Evolutionary conservation across 192 early-diverging fungal species (phyloP).

Genomic region (Backusella mclennaniae): DNA sequence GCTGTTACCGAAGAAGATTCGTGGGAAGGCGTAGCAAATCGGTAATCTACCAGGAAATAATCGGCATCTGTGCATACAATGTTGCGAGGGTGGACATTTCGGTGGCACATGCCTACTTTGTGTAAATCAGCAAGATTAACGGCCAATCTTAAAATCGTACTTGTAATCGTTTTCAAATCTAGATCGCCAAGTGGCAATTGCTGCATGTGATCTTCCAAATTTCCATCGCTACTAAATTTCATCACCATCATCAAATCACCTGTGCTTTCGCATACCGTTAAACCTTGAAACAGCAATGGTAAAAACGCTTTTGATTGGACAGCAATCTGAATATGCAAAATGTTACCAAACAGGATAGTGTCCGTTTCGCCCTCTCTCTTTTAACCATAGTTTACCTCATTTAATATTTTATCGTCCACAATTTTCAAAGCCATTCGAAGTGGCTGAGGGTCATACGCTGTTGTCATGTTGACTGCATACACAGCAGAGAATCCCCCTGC

Average conservation of each 20-base stretch:
- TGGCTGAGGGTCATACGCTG: constrained; percentile 20
- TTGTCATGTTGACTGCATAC: constrained; percentile 23
- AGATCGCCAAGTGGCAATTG: constrained; percentile 24
- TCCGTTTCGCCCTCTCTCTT: background rate
- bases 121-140: constrained; percentile 32
- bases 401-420: constrained; percentile 35
- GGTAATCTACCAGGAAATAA: constrained; percentile 37
- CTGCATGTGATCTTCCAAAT: constrained; percentile 38
- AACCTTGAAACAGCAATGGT: constrained; percentile 34
- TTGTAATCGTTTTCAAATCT: constrained; percentile 29
- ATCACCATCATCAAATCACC: constrained; percentile 44
- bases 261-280: constrained; percentile 37
- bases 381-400: constrained; percentile 22
- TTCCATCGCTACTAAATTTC: constrained; percentile 35
- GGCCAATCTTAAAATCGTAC: constrained; percentile 33
- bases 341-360: background rate
- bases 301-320: constrained; percentile 34
- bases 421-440: constrained; percentile 31
- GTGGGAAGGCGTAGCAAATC: constrained; percentile 23
- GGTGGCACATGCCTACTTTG: constrained; percentile 28
- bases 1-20: constrained; percentile 30
- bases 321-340: constrained; percentile 17
- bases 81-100: constrained; percentile 35
- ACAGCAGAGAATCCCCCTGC: constrained; percentile 37
- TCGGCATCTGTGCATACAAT: constrained; percentile 34